Percentiles rank a stretch among this genome's conserved stretches.
phyloP scores from a whole-genome alignment of 2,329 filamentous ascomycete genomes.

The Fusarium liriodendri region DNA sequence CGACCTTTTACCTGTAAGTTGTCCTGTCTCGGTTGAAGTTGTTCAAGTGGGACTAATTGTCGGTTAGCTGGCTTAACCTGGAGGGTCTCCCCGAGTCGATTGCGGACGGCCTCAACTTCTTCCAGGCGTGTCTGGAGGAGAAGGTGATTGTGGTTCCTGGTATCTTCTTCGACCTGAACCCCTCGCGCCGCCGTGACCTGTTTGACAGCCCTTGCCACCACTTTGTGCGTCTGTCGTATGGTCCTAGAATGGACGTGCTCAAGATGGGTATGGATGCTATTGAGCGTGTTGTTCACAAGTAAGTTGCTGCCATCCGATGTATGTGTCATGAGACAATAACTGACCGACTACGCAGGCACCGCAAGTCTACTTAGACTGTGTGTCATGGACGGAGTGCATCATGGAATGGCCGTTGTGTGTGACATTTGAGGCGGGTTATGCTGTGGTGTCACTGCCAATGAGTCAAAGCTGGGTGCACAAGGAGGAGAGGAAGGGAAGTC shows the following conservation, averaged over 20 bases:
- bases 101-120: slow-evolving; percentile 95
- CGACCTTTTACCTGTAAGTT: slow-evolving; percentile 89
- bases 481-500: slow-evolving; percentile 1
- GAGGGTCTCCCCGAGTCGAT: slow-evolving; percentile 81
- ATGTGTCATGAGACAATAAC: neutral
- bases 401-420: neutral
- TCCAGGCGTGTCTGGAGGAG: slow-evolving; percentile 91
- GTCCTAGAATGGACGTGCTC: slow-evolving; percentile 82
- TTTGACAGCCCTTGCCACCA: slow-evolving; percentile 97
- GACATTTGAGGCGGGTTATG: neutral
- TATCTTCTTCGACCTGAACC: slow-evolving; percentile 98
- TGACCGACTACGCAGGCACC: slow-evolving; percentile 35
- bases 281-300: slow-evolving; percentile 82
- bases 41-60: slow-evolving; percentile 5
- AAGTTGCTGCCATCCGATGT: slow-evolving; percentile 42
- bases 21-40: too few species aligned
- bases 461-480: neutral
- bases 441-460: neutral
- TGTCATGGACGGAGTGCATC: neutral
- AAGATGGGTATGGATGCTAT: slow-evolving; percentile 86
- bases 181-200: slow-evolving; percentile 85
- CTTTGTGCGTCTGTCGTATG: slow-evolving; percentile 87
- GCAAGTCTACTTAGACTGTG: slow-evolving; percentile 27
- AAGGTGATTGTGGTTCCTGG: slow-evolving; percentile 97
- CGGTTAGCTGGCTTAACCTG: slow-evolving; percentile 65